Percentiles rank a stretch among this genome's conserved stretches.
phyloP scores from a whole-genome alignment of 1,139 yeast species.

The Debaryomyces coudertii region DNA sequence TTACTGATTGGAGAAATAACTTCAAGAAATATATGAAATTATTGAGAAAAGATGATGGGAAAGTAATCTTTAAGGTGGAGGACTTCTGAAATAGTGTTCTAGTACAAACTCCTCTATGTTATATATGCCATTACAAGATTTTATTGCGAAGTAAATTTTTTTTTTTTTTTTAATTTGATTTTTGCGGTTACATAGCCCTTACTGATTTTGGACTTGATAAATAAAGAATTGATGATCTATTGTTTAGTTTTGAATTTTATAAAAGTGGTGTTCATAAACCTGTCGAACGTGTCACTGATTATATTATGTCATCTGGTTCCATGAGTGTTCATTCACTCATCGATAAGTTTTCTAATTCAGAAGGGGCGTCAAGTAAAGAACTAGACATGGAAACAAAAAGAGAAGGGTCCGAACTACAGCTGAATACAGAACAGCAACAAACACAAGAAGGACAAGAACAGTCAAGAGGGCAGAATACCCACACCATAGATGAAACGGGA shows the following conservation, averaged over 20 bases:
- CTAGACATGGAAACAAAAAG: slow-evolving; percentile 5
- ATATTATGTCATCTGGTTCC: slow-evolving; percentile 21
- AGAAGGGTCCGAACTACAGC: slow-evolving; percentile 12
- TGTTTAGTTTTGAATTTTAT: neutral
- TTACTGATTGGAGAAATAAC: slow-evolving; percentile 44
- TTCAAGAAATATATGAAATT: slow-evolving; percentile 29
- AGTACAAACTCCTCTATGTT: neutral
- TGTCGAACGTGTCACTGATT: neutral
- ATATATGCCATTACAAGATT: neutral
- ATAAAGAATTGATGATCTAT: slow-evolving; percentile 1
- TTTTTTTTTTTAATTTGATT: neutral
- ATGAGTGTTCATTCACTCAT: slow-evolving; percentile 35
- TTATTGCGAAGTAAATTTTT: neutral
- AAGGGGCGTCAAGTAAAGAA: slow-evolving; percentile 6
- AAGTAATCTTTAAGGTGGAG: slow-evolving; percentile 41
- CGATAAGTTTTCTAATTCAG: slow-evolving; percentile 21
- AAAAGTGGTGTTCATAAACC: neutral
- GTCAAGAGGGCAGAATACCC: neutral
- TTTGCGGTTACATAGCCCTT: slow-evolving; percentile 1
- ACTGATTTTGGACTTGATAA: neutral
- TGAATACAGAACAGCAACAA: slow-evolving; percentile 5
- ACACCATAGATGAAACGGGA: slow-evolving; percentile 19
- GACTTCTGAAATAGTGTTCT: slow-evolving; percentile 28
- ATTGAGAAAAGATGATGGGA: slow-evolving; percentile 37
- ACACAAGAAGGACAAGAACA: slow-evolving; percentile 1